Evolutionary conservation across 2,329 filamentous ascomycete genomes (phyloP), one percentile per base, ranked within the genome.

Genomic region (Fusarium mangiferae): DNA sequence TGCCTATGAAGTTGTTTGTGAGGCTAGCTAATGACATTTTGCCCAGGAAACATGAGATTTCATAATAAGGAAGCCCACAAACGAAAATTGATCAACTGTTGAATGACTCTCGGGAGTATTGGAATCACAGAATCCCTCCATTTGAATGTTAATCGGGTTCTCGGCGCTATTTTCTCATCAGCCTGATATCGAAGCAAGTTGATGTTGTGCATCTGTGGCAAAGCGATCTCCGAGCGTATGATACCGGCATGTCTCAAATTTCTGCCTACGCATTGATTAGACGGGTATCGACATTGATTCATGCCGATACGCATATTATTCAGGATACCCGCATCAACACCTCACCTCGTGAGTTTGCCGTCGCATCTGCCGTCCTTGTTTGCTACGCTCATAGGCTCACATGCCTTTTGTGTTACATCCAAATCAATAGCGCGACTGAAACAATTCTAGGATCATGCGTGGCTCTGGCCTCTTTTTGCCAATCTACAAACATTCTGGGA

Each of bases 301-400:
- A 55, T 41, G 36, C 22, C 22, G 66, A 41, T n/a, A 20, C 41
- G 44, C 57, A 55, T 56, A 52, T 30, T 22, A 24, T 33, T 28
- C 35, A 35, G 67, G 62, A 61, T 33, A 33, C 15, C 46, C 58
- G 58, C 66, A 61, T 61, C 22, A 18, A 24, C 35, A 36, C 22
- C 20, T 58, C n/a, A 28, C 28, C 71, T 36, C 46, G 71, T 74
- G 71, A 64, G 58, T 44, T 74, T 68, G 36, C 26, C 33, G 38
- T 36, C 26, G 13, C 33, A 49, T 45, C 44, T 36, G 26, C 28
- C 33, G 22, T 33, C 49, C 24, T 13, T n/a, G 22, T 58, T 28
- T 58, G 55, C 55, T 35, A 30, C 30, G 20, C 18, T 38, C 18
- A 51, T 46, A 60, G 45, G 71, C 38, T 46, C 57, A 41, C 44